These are phyloP conservation scores for Paracoccidioides brasiliensis DNA, from an alignment of 2,329 filamentous ascomycete species.

Conservation along the genomic window DNA sequence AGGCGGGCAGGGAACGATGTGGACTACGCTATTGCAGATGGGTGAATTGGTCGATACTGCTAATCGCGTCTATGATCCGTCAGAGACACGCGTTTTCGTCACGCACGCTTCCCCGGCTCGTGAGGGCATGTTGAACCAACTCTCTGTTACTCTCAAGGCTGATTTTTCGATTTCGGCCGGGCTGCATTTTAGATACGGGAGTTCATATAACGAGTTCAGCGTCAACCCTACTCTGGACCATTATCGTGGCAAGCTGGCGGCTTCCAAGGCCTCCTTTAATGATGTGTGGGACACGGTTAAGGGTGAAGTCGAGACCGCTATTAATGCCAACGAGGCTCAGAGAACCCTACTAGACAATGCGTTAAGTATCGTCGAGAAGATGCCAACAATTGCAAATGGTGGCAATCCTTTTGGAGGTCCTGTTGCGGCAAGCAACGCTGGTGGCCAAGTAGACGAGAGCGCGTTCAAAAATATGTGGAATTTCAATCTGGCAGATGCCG, in stretches of 20 bases:
- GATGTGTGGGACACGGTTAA: conserved; percentile 99
- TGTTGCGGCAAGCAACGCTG: conserved; percentile 52
- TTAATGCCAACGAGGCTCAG: conserved; percentile 84
- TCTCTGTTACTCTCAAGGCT: conserved; percentile 92
- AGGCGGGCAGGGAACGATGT: conserved; percentile 97
- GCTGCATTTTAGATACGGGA: conserved; percentile 95
- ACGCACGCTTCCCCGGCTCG: conserved; percentile 94
- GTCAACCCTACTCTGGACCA: conserved; percentile 97
- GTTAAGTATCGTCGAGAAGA: conserved; percentile 88
- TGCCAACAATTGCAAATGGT: conserved; percentile 87
- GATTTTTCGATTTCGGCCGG: conserved; percentile 97
- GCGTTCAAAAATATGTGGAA: conserved; percentile 99
- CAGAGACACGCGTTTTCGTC: conserved; percentile 90
- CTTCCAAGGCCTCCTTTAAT: conserved; percentile 96
- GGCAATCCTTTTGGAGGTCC: conserved; percentile 94
- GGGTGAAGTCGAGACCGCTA: conserved; percentile 85
- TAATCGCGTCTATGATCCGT: conserved; percentile 95
- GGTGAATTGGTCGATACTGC: conserved; percentile 95
- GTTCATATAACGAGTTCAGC: conserved; percentile 99
- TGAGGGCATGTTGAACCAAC: conserved; percentile 92
- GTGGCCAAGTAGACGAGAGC: conserved; percentile 91
- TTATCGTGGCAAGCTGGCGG: conserved; percentile 94
- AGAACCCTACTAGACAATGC: conserved; percentile 86
- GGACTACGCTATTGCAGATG: conserved; percentile 97
- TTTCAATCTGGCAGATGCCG: conserved; percentile 94